A percentile compares a stretch with the other conserved stretches of the same genome.
Evolutionary conservation across 345 rosid genomes (phyloP).

Genomic region (Melaleuca alternifolia): DNA sequence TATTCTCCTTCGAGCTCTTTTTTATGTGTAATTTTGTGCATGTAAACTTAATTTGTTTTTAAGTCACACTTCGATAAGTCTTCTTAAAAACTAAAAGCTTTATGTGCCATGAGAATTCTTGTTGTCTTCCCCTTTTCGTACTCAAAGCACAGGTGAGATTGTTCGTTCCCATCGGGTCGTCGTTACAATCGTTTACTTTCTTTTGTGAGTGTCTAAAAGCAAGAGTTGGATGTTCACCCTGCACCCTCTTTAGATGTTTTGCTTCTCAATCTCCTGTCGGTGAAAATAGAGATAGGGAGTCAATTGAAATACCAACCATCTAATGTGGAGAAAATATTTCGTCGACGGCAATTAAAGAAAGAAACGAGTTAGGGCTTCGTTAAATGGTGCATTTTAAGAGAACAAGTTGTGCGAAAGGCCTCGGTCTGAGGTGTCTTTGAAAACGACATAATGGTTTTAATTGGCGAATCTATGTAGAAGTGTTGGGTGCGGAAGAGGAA

Average conservation of each 20-base stretch:
- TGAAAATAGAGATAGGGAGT: neutral
- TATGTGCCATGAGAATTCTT: neutral
- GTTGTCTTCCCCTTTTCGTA: neutral
- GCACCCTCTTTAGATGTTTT: neutral
- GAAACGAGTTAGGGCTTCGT: neutral
- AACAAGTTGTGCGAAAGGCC: neutral
- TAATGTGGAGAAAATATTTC: neutral
- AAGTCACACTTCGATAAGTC: neutral
- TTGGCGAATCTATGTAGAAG: neutral
- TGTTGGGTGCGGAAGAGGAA: too few relatives aligned
- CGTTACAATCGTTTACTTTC: neutral
- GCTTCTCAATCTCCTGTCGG: neutral
- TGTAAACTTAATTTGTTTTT: neutral
- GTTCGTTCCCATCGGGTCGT: neutral
- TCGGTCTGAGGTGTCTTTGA: neutral
- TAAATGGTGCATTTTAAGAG: neutral
- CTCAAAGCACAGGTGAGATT: neutral
- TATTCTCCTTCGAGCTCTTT: neutral
- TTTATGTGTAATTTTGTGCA: neutral
- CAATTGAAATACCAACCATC: neutral
- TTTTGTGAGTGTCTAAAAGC: neutral
- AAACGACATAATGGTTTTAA: neutral
- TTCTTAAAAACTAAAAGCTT: neutral
- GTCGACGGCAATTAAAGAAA: neutral
- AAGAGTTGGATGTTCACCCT: neutral